Evolutionary conservation across 2,329 filamentous ascomycete species (phyloP).

Genomic region (Aspergillus sp.): DNA sequence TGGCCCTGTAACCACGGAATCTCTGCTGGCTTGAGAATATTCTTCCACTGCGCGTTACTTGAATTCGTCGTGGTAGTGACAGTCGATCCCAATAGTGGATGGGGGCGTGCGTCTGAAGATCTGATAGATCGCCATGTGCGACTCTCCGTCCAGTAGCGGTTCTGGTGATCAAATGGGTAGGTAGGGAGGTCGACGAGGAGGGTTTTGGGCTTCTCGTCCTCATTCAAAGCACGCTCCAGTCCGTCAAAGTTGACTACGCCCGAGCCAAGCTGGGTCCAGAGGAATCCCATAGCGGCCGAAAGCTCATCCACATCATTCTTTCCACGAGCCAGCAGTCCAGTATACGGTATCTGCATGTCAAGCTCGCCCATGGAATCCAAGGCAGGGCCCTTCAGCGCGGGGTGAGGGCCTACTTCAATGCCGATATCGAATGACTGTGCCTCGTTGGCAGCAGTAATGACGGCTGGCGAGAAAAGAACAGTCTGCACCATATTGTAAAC

Average conservation of each 20-base stretch:
- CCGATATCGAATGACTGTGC: conserved; percentile 8
- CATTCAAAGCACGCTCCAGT: conserved; percentile 5
- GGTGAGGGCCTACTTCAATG: conserved; percentile 29
- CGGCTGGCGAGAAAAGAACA: conserved; percentile 28
- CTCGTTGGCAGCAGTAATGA: conserved; percentile 6
- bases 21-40: conserved; percentile 23
- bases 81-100: background rate
- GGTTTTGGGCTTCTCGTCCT: conserved; percentile 7
- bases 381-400: conserved; percentile 22
- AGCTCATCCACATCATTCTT: conserved; percentile 8
- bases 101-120: background rate
- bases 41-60: conserved; percentile 18
- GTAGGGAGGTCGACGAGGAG: background rate
- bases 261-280: conserved; percentile 14
- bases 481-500: conserved; percentile 28
- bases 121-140: background rate
- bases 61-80: background rate
- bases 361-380: conserved; percentile 7
- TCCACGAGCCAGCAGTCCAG: conserved; percentile 7
- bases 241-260: conserved; percentile 6
- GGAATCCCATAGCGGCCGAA: conserved; percentile 8
- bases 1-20: conserved; percentile 31
- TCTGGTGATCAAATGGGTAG: background rate
- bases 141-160: background rate
- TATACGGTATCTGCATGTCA: conserved; percentile 6